Evolutionary conservation across 2,329 filamentous ascomycete species (phyloP), one percentile per base, ranked within the genome.

Genomic region (Alternaria ethzedia): DNA sequence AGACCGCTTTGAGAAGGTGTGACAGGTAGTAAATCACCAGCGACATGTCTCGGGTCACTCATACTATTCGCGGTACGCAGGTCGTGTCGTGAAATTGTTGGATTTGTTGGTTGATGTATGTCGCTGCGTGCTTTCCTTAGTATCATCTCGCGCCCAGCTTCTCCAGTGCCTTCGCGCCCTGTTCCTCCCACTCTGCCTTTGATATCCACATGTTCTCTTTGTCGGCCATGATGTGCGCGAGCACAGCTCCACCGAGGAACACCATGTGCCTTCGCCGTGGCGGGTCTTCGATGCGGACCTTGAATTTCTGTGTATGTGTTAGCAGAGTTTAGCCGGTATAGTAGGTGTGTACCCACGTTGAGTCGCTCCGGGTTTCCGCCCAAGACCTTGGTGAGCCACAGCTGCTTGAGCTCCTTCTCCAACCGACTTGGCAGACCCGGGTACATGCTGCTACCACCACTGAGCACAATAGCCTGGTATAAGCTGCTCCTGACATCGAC

Each of bases 151-250:
- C 93, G 13, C 96, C 96, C 74, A 99, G 85, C 86, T 98, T 99
- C 84, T 96, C 93, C 78, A 99, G 83, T 64, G 92, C 90, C 61
- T 91, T 87, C 41, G 91, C 79, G 43, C 96, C 96, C 80, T 97
- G 91, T 83, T 99, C 96, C 77, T 96, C 88, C 96, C 96, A 99
- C 83, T 99, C 96, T 76, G 92, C 87, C 86, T 97, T 97, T 72
- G 91, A 92, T 77, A 99, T 94, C 96, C 96, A 99, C 96, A 98
- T 98, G 80, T 91, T 92, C 81, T 97, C 93, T 84, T 97, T 98
- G 83, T 98, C 94, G 49, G 96, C 94, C 91, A 99, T 98, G 81
- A 99, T 96, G 80, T 98, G 98, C 73, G 96, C 96, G 75, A 99
- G 85, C 67, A 99, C 96, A 25, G 96, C 96, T 73, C 96, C 96